Evolutionary conservation across 2,329 filamentous ascomycete species (phyloP).

Genomic region (Aspergillus tamarii): DNA sequence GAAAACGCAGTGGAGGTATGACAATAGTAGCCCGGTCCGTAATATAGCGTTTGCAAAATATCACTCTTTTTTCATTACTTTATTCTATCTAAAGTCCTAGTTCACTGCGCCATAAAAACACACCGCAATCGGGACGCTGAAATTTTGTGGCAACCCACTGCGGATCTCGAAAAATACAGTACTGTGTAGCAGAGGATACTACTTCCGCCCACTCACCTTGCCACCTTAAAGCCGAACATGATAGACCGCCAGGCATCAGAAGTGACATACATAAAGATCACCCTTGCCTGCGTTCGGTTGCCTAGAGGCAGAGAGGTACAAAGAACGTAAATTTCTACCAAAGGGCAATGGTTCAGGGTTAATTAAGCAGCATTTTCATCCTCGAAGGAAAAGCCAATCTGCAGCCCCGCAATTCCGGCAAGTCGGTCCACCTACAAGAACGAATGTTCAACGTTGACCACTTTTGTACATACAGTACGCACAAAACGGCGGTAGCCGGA

Average conservation of each 20-base stretch:
- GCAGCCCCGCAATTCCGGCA: slow-evolving; percentile 23
- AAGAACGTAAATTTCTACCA: not conserved
- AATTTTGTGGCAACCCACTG: slow-evolving; percentile 25
- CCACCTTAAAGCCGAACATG: not conserved
- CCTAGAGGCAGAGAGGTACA: not conserved
- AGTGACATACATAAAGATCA: not conserved
- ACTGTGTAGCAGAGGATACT: not conserved
- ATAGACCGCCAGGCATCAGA: not conserved
- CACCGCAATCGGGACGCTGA: slow-evolving; percentile 23
- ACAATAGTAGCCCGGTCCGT: not conserved
- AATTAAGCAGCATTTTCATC: slow-evolving; percentile 5
- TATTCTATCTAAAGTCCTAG: slow-evolving; percentile 7
- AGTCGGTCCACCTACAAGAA: slow-evolving; percentile 18
- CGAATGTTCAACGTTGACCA: slow-evolving; percentile 11
- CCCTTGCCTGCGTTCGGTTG: not conserved
- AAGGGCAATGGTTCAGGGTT: not conserved
- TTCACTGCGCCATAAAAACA: slow-evolving; percentile 15
- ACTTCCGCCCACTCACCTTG: not conserved
- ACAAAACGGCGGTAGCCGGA: slow-evolving; percentile 18
- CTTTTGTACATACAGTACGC: not conserved
- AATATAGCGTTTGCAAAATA: not conserved
- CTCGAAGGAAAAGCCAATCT: slow-evolving; percentile 7
- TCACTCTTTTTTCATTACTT: not conserved
- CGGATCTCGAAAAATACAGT: slow-evolving; percentile 22
- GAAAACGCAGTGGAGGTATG: not conserved